Conservation (phyloP, 345 rosid genomes). For the Carallia brachiata region DNA sequence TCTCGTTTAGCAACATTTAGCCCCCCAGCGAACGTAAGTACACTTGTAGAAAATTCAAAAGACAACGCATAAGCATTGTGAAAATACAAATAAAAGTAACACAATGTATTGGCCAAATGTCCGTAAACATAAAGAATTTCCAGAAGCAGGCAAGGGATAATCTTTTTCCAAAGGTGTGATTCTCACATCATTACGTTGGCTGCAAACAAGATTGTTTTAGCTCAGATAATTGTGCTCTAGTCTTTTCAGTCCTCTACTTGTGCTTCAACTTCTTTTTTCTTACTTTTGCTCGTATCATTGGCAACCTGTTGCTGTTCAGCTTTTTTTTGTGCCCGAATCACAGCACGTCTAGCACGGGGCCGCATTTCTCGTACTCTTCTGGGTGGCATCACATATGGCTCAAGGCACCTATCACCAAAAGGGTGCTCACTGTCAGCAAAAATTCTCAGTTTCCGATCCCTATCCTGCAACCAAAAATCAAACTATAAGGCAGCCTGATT, state of each 20-base stretch:
- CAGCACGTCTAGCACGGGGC: constrained; percentile 90
- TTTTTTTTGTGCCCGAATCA: constrained; percentile 86
- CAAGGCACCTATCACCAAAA: constrained; percentile 70
- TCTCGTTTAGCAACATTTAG: no score
- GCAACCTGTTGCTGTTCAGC: constrained; percentile 59
- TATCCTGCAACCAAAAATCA: constrained; percentile 55
- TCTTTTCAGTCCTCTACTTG: constrained; percentile 19
- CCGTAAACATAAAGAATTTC: no score
- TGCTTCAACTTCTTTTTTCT: constrained; percentile 43
- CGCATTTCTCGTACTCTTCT: constrained; percentile 82
- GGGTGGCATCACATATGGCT: constrained; percentile 76
- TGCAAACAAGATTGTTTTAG: constrained; percentile 6
- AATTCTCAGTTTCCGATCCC: constrained; percentile 91
- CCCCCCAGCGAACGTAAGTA: no score
- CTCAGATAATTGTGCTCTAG: neutral
- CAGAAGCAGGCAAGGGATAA: neutral
- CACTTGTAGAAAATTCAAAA: no score
- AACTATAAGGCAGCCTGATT: neutral
- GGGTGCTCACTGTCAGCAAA: constrained; percentile 85
- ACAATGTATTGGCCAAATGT: neutral
- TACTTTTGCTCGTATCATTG: constrained; percentile 46
- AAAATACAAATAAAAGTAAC: no score
- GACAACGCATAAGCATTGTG: no score
- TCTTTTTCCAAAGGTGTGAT: constrained; percentile 1
- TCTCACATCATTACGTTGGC: constrained; percentile 10